Percentiles rank a stretch among this genome's conserved stretches.
Conservation (phyloP, 352 stramenopile genomes). For the Globisporangium irregulare region DNA sequence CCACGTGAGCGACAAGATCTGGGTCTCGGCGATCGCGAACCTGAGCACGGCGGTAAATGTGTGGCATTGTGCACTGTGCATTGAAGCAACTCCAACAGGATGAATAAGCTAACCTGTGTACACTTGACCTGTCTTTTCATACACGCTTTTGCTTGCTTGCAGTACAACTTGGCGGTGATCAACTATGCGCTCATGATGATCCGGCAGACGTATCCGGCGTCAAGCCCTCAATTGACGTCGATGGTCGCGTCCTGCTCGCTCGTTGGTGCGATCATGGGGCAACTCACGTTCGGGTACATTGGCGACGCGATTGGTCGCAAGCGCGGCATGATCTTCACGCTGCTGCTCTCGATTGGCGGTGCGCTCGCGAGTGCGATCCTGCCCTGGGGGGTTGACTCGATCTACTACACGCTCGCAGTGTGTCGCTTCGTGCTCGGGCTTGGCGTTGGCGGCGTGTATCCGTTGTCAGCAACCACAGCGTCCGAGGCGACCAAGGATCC, state of each 20-base stretch:
- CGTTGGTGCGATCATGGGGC: constrained; percentile 71
- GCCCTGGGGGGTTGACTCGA: constrained; percentile 46
- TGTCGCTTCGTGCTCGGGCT: constrained; percentile 76
- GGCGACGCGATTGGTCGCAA: constrained; percentile 60
- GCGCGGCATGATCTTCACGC: constrained; percentile 76
- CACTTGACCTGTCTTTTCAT: too few relatives aligned
- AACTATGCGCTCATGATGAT: constrained; percentile 28
- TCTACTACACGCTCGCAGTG: constrained; percentile 63
- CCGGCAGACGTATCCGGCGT: constrained; percentile 45
- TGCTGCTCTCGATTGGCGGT: constrained; percentile 66
- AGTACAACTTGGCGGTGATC: constrained; percentile 21
- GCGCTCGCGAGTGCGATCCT: constrained; percentile 51
- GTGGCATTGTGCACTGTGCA: not conserved
- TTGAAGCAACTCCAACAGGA: too few relatives aligned
- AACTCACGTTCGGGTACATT: constrained; percentile 81
- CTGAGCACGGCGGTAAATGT: constrained; percentile 66
- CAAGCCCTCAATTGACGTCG: constrained; percentile 51
- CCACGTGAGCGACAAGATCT: constrained; percentile 37
- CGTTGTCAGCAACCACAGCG: constrained; percentile 69
- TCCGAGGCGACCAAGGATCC: constrained; percentile 17
- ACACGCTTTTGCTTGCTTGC: not conserved
- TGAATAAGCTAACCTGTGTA: too few relatives aligned
- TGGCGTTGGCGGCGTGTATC: constrained; percentile 80
- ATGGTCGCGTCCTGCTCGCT: constrained; percentile 70
- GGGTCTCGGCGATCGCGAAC: constrained; percentile 78